phyloP scores from a whole-genome alignment of 768 basidiomycete genomes.

The Tephrocybe sp. region DNA sequence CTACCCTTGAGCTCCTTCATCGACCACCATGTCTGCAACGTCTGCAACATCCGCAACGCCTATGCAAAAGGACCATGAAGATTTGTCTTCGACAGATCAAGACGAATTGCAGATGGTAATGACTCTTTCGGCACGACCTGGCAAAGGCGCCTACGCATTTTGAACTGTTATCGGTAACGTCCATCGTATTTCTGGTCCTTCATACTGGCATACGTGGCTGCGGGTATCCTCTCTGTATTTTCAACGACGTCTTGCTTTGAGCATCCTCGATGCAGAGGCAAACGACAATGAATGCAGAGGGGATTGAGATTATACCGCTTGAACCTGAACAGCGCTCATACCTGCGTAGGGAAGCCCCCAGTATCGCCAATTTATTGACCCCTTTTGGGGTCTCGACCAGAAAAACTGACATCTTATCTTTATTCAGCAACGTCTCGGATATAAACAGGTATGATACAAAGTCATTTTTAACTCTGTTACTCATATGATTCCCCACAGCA shows the following conservation, averaged over 20 bases:
- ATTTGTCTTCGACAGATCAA: constrained; percentile 28
- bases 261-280: too few relatives aligned
- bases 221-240: constrained; percentile 73
- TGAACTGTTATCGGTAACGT: constrained; percentile 67
- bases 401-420: constrained; percentile 48
- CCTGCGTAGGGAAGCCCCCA: constrained; percentile 98
- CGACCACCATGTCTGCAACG: constrained; percentile 24
- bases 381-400: constrained; percentile 34
- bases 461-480: constrained; percentile 3
- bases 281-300: constrained; percentile 33
- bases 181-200: constrained; percentile 51
- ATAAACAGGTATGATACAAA: constrained; percentile 60
- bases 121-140: constrained; percentile 26
- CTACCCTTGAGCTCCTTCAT: not conserved
- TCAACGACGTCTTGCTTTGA: constrained; percentile 17
- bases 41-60: constrained; percentile 17
- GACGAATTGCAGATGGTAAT: constrained; percentile 50
- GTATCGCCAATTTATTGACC: constrained; percentile 45
- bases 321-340: constrained; percentile 98
- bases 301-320: constrained; percentile 97
- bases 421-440: constrained; percentile 67
- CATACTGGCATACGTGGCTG: constrained; percentile 73
- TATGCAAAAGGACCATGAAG: constrained; percentile 25
- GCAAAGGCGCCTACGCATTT: constrained; percentile 25
- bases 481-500: constrained; percentile 43